Evolutionary conservation across 306 rosid species (phyloP), one percentile per base, ranked within the genome.

Genomic region (Cyclanthera cordifolia): DNA sequence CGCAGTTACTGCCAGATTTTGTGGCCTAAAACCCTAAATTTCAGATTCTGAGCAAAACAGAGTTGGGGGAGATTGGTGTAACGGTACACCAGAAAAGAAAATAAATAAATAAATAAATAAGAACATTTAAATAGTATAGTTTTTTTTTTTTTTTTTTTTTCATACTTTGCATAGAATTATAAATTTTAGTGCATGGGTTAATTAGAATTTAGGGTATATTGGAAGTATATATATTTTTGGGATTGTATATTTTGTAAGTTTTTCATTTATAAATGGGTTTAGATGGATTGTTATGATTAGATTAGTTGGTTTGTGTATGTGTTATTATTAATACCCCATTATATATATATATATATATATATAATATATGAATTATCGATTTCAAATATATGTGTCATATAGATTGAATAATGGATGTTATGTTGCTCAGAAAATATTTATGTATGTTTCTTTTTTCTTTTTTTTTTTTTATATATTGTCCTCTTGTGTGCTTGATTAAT

Each of bases 181-280:
- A 84, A 83, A 85, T 85, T 79, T 78, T 79, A 85, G 84, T 79
- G n/a, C 76, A 58, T 81, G n/a, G n/a, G 90, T 83, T 75, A 89
- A 68, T 48, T 65, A 65, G 70, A 45, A 80, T 72, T 68, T 87
- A 84, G 92, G 88, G 85, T 81, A 85, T 82, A 69, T n/a, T 82
- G 85, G 76, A 43, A 43, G 78, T 83, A 79, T 84, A 83, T 84
- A 78, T 80, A 82, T 87, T 77, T 86, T 86, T 87, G 84, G 85
- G 89, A 77, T 85, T 91, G 95, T 87, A 89, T 91, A 89, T 89
- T 91, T 91, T 37, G 88, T 85, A 71, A 85, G 84, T 91, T 84
- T 91, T 88, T 82, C 43, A 37, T 84, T 82, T 84, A 77, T 19
- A 76, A 68, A 72, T 86, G 58, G 88, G 87, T 78, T 81, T 81